Evolutionary conservation across 345 rosid genomes (phyloP).

Genomic region (Hibiscus syriacus): DNA sequence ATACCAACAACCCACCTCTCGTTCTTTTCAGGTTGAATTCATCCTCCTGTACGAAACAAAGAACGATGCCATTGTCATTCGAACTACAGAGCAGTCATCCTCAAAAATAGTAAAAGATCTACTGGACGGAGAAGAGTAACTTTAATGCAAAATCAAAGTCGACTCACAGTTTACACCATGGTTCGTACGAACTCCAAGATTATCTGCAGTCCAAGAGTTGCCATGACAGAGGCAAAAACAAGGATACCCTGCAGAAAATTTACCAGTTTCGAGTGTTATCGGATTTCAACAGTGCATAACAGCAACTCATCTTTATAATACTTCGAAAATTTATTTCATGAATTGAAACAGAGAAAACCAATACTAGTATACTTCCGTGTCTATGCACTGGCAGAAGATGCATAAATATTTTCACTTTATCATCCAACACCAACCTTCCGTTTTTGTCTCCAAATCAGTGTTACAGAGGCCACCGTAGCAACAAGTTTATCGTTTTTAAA

Average conservation of each 20-base stretch:
- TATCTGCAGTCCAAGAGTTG: slow-evolving; percentile 95
- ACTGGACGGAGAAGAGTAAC: not conserved
- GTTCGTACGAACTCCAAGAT: slow-evolving; percentile 82
- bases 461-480: not conserved
- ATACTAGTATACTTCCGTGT: not conserved
- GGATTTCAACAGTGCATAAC: not conserved
- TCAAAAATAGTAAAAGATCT: not conserved
- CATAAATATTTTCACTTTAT: not conserved
- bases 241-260: slow-evolving; percentile 73
- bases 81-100: slow-evolving; percentile 10
- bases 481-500: not conserved
- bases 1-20: slow-evolving; percentile 91
- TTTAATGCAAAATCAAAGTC: not conserved
- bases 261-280: not conserved
- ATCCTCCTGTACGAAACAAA: slow-evolving; percentile 42
- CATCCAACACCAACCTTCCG: not conserved
- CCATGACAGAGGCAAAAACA: slow-evolving; percentile 99
- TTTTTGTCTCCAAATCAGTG: not conserved
- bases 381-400: not conserved
- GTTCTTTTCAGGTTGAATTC: slow-evolving; percentile 60
- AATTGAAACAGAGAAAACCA: not conserved
- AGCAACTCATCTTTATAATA: not conserved
- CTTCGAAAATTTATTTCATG: not conserved
- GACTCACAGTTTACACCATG: slow-evolving; percentile 65
- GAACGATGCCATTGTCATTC: slow-evolving; percentile 15